phyloP scores from a whole-genome alignment of 2,329 filamentous ascomycete genomes.

The Ceratocystiopsis sp. region DNA sequence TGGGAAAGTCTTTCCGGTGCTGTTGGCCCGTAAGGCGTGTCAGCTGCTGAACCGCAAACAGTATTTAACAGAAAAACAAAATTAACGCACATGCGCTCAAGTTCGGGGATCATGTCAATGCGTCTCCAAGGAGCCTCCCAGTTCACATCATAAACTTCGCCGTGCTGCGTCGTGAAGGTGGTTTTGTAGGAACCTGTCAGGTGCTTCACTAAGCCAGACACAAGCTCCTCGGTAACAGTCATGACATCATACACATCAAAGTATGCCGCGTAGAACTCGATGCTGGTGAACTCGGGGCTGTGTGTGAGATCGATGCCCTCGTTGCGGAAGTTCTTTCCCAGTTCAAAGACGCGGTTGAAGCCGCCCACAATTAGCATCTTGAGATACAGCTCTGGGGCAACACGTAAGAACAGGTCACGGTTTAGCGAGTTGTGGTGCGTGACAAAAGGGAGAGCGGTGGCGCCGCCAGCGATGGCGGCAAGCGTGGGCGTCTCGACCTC shows the following conservation, averaged over 20 bases:
- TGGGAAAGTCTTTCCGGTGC: constrained; percentile 73
- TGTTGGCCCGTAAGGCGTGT: background rate
- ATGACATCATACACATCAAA: constrained; percentile 84
- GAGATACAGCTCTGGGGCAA: constrained; percentile 88
- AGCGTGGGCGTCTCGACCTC: constrained; percentile 98
- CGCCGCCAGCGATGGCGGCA: constrained; percentile 87
- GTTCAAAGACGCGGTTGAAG: constrained; percentile 85
- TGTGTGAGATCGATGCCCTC: constrained; percentile 84
- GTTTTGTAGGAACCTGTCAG: constrained; percentile 76
- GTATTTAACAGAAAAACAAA: too few species aligned
- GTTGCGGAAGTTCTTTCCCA: constrained; percentile 91
- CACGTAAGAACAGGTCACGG: constrained; percentile 87
- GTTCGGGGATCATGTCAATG: constrained; percentile 86
- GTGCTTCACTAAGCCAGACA: constrained; percentile 76
- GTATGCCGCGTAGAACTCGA: constrained; percentile 94
- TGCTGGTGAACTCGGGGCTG: constrained; percentile 96
- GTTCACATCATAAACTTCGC: constrained; percentile 80
- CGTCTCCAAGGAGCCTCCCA: constrained; percentile 91
- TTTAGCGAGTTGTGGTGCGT: constrained; percentile 94
- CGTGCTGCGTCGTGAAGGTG: constrained; percentile 69
- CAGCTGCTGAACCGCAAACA: too few species aligned
- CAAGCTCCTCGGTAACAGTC: constrained; percentile 81
- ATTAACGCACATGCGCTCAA: constrained; percentile 42
- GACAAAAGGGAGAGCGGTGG: constrained; percentile 85
- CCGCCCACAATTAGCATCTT: constrained; percentile 95